phyloP scores from a whole-genome alignment of 371 early-diverging fungal genomes.

The Mortierella sp. region DNA sequence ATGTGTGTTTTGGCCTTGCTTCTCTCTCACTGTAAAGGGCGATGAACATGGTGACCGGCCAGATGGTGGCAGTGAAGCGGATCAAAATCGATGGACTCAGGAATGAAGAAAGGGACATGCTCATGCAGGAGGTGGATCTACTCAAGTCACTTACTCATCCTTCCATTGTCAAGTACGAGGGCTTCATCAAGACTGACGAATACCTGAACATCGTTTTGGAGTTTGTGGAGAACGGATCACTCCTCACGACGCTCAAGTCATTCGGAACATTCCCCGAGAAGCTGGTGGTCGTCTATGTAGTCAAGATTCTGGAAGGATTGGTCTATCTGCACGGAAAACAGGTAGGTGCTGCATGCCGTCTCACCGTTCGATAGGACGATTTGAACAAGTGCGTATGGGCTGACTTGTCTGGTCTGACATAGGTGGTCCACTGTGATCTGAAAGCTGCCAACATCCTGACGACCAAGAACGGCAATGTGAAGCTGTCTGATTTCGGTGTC shows the following conservation, averaged over 20 bases:
- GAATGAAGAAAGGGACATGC: slow-evolving; percentile 65
- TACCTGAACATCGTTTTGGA: slow-evolving; percentile 90
- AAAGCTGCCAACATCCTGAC: slow-evolving; percentile 97
- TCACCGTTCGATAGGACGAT: too few relatives aligned
- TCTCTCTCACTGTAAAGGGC: slow-evolving; percentile 57
- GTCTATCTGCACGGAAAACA: slow-evolving; percentile 91
- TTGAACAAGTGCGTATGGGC: too few relatives aligned
- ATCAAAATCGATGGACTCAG: slow-evolving; percentile 76
- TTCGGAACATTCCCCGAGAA: slow-evolving; percentile 95
- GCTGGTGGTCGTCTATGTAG: slow-evolving; percentile 90
- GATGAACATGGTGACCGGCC: slow-evolving; percentile 85
- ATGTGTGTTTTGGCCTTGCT: too few relatives aligned
- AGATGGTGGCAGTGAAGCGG: slow-evolving; percentile 90
- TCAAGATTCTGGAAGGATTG: slow-evolving; percentile 90
- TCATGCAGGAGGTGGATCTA: slow-evolving; percentile 81
- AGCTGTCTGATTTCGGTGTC: slow-evolving; percentile 97
- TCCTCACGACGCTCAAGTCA: slow-evolving; percentile 86
- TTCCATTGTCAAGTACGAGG: slow-evolving; percentile 89
- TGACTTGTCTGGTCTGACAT: neutral
- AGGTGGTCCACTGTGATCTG: slow-evolving; percentile 95
- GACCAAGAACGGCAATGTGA: slow-evolving; percentile 93
- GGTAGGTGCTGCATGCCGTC: slow-evolving; percentile 8
- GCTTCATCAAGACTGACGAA: slow-evolving; percentile 79
- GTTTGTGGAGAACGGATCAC: slow-evolving; percentile 95
- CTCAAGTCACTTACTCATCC: slow-evolving; percentile 79